Evolutionary conservation across 2,329 filamentous ascomycete species (phyloP), one percentile per base, ranked within the genome.

Genomic region (Pseudogymnoascus verrucosus): DNA sequence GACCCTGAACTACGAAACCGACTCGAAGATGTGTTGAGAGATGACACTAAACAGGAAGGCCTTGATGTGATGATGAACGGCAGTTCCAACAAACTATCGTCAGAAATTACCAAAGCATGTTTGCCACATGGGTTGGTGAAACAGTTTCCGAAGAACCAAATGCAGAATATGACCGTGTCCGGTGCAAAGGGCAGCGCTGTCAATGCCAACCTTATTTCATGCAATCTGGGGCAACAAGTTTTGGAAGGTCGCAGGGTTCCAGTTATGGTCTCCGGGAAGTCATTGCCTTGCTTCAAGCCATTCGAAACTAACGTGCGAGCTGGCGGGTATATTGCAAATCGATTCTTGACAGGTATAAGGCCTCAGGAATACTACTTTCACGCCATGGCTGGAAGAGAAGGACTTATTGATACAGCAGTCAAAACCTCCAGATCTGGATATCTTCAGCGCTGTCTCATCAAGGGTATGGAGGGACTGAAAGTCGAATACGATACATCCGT

Each of bases 331-430:
- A 90, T 99, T 68, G 89, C 90, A 60, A 91, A 96, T 72, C 91
- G 95, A 74, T 99, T 99, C 84, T 89, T 99, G 81, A 99, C 96
- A 23, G 95, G 95, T 65, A 95, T 99, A 66, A 87, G 93, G 63
- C 95, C 95, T 4, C 95, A 99, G 72, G 96, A 99, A 75, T 99
- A 97, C 76, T 99, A 93, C 76, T 99, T 99, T 81, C 95, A 99
- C 84, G 92, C 96, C 76, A 99, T 99, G 96, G 95, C 93, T 72
- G 96, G 96, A 70, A 87, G 95, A 78, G 96, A 99, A 82, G 95
- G 95, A 81, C 80, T 99, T 68, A 99, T 99, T 73, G 95, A 99
- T 83, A 99, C 95, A 19, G 95, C 95, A 67, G 95, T 99, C 75
- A 99, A 99, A 79, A 99, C 95, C 1, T 96, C 93, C 8, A 89